phyloP scores from a whole-genome alignment of 2,329 filamentous ascomycete genomes.

The Fulvia fulva region DNA sequence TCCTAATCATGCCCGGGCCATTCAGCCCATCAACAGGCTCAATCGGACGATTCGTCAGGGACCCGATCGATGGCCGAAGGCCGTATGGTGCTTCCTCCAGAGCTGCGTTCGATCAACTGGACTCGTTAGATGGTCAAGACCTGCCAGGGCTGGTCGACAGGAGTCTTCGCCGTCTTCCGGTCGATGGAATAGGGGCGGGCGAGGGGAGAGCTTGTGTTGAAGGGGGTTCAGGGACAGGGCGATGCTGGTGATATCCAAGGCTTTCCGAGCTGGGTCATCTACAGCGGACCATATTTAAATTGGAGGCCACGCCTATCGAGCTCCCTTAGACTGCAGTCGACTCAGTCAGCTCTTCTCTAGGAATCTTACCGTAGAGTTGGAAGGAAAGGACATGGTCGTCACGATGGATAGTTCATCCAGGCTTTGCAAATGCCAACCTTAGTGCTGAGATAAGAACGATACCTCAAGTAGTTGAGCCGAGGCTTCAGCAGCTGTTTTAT shows the following conservation, averaged over 20 bases:
- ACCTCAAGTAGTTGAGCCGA: conserved; percentile 35
- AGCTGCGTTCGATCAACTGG: conserved; percentile 4
- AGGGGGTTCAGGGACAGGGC: conserved; percentile 2
- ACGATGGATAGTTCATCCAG: conserved; percentile 38
- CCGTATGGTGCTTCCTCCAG: conserved; percentile 4
- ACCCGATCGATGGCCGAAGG: conserved; percentile 4
- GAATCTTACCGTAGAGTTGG: conserved; percentile 38
- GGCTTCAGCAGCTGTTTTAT: conserved; percentile 16
- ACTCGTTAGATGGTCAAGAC: conserved; percentile 8
- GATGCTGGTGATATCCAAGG: conserved; percentile 27
- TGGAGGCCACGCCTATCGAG: conserved; percentile 39
- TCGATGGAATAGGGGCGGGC: conserved; percentile 9
- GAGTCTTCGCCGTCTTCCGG: conserved; percentile 8
- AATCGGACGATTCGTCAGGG: conserved; percentile 2
- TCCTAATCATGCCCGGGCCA: not conserved
- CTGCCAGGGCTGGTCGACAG: conserved; percentile 5
- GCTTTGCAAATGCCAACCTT: conserved; percentile 37
- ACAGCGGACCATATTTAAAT: conserved; percentile 39
- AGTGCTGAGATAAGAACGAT: conserved; percentile 25
- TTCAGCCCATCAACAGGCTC: conserved; percentile 3
- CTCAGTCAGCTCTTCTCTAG: conserved; percentile 41
- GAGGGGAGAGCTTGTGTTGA: conserved; percentile 5
- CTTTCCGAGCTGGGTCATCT: conserved; percentile 38
- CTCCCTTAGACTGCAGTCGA: conserved; percentile 31
- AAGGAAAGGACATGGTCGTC: conserved; percentile 32